Evolutionary conservation across 2,329 filamentous ascomycete genomes (phyloP), one percentile per base, ranked within the genome.

Genomic region (Sclerotinia sclerotiorum): DNA sequence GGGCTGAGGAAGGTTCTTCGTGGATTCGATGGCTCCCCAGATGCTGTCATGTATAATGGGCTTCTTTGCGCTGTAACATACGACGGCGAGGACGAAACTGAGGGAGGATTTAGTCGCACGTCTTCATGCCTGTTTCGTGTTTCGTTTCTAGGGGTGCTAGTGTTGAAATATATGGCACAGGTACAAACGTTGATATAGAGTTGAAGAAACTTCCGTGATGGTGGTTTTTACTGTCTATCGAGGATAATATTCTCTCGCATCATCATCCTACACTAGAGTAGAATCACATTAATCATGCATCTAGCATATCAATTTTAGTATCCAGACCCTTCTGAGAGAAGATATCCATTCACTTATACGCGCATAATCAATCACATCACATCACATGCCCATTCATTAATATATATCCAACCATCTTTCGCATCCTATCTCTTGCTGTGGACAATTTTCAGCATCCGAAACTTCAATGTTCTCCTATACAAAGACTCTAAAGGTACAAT

Each of bases 1-100:
- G 15, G 15, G 11, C 56, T 35, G 17, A 65, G 46, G 35, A 65
- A 46, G 32, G 62, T 46, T 65, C 60, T 63, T 63, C n/a, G 46
- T 39, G 46, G 21, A 39, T 62, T 49, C 46, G 46, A 27, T 51
- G 60, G 46, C n/a, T 17, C 10, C 58, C 10, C 27, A 21, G 15
- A 8, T 63, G 46, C 42, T 29, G 21, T 39, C 46, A 27, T 62
- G 29, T 15, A 13, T 39, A 51, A 27, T 19, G 32, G 21, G 21
- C 6, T 19, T 61, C 27, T 27, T 8, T 21, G 60, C n/a, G 60
- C 46, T 29, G 32, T 15, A 52, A 42, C 4, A 63, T 63, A 63
- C 46, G n/a, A 63, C 60, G 15, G 32, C 35, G 44, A 39, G 29
- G 21, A 7, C 6, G 13, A 51, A 39, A 29, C 32, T 13, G 46